Conservation (phyloP, 176 grass and related monocot genomes). For the Cenchrus fungigraminus region DNA sequence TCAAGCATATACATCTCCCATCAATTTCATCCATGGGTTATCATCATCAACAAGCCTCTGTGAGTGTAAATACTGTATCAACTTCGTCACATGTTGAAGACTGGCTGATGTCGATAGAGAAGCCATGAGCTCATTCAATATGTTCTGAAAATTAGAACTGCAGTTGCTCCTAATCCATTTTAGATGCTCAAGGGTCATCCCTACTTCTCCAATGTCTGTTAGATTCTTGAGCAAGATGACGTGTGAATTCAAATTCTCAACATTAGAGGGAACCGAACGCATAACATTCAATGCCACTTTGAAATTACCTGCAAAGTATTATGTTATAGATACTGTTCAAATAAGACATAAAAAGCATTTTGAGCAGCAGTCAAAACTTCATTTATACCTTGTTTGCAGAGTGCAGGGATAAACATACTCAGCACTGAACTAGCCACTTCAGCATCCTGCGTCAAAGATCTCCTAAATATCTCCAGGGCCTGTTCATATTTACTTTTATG, state of each 20-base stretch:
- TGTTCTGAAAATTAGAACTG: slow-evolving; percentile 49
- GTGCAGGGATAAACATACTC: slow-evolving; percentile 49
- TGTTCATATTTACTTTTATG: slow-evolving; percentile 65
- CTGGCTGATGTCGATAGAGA: slow-evolving; percentile 77
- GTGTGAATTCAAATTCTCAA: slow-evolving; percentile 58
- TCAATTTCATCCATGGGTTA: slow-evolving; percentile 63
- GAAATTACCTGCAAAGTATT: slow-evolving; percentile 60
- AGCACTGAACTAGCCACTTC: slow-evolving; percentile 56
- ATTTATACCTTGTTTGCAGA: slow-evolving; percentile 77
- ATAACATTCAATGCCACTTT: slow-evolving; percentile 54
- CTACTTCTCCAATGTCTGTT: slow-evolving; percentile 65
- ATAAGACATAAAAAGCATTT: background rate
- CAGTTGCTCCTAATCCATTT: slow-evolving; percentile 57
- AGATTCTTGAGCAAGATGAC: slow-evolving; percentile 73
- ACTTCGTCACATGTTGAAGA: slow-evolving; percentile 63
- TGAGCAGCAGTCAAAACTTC: background rate
- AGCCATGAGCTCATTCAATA: slow-evolving; percentile 73
- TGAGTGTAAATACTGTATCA: slow-evolving; percentile 61
- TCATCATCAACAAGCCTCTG: slow-evolving; percentile 56
- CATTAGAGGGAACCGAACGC: slow-evolving; percentile 46
- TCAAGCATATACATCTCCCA: slow-evolving; percentile 37
- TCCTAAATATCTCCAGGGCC: slow-evolving; percentile 64
- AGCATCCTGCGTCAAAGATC: slow-evolving; percentile 63
- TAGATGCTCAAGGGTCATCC: slow-evolving; percentile 78
- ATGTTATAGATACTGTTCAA: slow-evolving; percentile 6